Evolutionary conservation across 495 filamentous ascomycete species (phyloP).

Genomic region (Neurospora sp.): DNA sequence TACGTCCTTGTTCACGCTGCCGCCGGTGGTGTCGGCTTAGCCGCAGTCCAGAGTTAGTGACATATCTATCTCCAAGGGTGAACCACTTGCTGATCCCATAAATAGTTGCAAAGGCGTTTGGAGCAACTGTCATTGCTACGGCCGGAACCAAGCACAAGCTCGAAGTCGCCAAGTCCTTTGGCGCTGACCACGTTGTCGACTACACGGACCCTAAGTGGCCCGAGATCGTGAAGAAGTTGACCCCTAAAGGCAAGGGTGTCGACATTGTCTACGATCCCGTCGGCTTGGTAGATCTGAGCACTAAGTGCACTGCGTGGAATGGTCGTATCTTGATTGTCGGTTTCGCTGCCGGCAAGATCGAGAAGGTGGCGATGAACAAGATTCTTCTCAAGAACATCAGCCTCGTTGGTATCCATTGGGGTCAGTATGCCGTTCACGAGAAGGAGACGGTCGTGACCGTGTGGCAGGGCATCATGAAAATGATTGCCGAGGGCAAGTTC

Average conservation of each 20-base stretch:
- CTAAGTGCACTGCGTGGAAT: constrained; percentile 89
- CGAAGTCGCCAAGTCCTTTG: constrained; percentile 64
- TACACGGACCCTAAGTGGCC: constrained; percentile 67
- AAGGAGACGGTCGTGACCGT: constrained; percentile 58
- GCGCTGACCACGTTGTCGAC: constrained; percentile 75
- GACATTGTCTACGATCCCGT: constrained; percentile 91
- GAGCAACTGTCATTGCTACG: constrained; percentile 83
- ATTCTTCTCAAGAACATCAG: constrained; percentile 91
- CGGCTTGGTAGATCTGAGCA: constrained; percentile 69
- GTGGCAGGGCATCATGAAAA: constrained; percentile 70
- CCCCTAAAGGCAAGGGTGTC: constrained; percentile 60
- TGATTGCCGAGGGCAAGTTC: constrained; percentile 73
- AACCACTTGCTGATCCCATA: neutral
- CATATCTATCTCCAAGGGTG: neutral
- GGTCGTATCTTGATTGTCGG: constrained; percentile 79
- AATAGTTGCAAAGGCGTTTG: constrained; percentile 71
- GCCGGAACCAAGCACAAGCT: constrained; percentile 71
- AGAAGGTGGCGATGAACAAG: constrained; percentile 86
- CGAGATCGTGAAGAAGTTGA: constrained; percentile 64
- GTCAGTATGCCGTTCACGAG: constrained; percentile 67
- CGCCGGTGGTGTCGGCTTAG: constrained; percentile 83
- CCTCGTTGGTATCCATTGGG: constrained; percentile 87
- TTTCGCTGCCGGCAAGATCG: constrained; percentile 80
- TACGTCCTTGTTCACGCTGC: constrained; percentile 88
- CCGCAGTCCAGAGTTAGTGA: constrained; percentile 63